Evolutionary conservation across 805 yeast genomes (phyloP).

Genomic region (Metschnikowia henanensis): DNA sequence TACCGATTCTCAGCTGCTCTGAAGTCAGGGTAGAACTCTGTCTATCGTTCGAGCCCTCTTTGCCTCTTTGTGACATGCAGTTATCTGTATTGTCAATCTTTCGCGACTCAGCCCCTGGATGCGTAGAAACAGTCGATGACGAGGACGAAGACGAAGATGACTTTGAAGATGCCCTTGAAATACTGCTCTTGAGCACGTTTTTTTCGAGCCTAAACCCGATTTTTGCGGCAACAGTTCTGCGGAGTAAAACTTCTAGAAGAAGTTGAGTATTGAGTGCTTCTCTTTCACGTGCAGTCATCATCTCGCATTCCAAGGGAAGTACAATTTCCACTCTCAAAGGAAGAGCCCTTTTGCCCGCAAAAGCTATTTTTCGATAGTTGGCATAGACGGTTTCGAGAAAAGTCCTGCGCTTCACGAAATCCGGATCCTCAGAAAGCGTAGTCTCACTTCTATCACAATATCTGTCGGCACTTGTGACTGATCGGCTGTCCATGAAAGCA

Average conservation of each 20-base stretch:
- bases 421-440: slow-evolving; percentile 2
- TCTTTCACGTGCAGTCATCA: slow-evolving; percentile 26
- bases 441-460: background rate
- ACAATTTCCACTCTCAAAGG: slow-evolving; percentile 31
- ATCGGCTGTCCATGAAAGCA: background rate
- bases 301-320: slow-evolving; percentile 30
- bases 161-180: too few species aligned
- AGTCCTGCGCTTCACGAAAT: slow-evolving; percentile 16
- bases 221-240: slow-evolving; percentile 44
- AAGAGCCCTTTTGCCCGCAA: slow-evolving; percentile 17
- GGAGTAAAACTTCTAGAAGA: slow-evolving; percentile 37
- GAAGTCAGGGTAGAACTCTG: background rate
- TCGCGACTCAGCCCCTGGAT: background rate
- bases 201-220: slow-evolving; percentile 32
- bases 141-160: slow-evolving; percentile 12
- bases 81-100: background rate
- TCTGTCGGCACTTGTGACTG: background rate
- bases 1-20: background rate
- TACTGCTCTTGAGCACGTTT: background rate
- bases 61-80: background rate
- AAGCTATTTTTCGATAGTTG: slow-evolving; percentile 29
- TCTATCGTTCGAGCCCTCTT: background rate
- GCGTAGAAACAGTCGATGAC: background rate
- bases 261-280: slow-evolving; percentile 30
- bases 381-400: slow-evolving; percentile 23